Evolutionary conservation across 192 early-diverging fungal genomes (phyloP).

Genomic region (Linnemannia elongata): DNA sequence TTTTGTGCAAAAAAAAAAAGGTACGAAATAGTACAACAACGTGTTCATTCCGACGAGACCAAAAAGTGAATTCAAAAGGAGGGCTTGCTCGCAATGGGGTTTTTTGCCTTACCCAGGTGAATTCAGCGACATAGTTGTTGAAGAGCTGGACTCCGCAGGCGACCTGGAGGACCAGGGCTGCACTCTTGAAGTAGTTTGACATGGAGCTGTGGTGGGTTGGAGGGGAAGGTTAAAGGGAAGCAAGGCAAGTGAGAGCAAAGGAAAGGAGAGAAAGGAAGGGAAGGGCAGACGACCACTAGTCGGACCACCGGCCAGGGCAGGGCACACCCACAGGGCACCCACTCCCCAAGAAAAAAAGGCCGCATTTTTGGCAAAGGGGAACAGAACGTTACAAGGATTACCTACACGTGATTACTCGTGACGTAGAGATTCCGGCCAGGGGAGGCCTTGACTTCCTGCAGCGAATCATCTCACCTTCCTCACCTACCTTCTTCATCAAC

Average conservation of each 20-base stretch:
- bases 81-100: too few species aligned
- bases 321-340: neutral
- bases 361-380: neutral
- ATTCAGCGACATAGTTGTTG: conserved; percentile 81
- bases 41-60: neutral
- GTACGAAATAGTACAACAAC: conserved; percentile 6
- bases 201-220: neutral
- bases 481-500: conserved; percentile 6
- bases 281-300: neutral
- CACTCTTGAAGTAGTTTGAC: conserved; percentile 34
- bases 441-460: neutral
- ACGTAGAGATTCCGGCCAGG: neutral
- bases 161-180: conserved; percentile 64
- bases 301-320: neutral
- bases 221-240: neutral
- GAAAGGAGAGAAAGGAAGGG: neutral
- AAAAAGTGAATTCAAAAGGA: neutral
- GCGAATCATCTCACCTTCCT: neutral
- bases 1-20: neutral
- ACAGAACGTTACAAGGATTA: neutral
- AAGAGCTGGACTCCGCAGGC: conserved; percentile 79
- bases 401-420: neutral
- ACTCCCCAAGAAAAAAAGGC: neutral
- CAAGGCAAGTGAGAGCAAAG: neutral
- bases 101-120: conserved; percentile 74